A percentile compares a stretch with the other conserved stretches of the same genome.
phyloP scores from a whole-genome alignment of 352 stramenopile genomes.

The Phytopythium chamaehyphon region DNA sequence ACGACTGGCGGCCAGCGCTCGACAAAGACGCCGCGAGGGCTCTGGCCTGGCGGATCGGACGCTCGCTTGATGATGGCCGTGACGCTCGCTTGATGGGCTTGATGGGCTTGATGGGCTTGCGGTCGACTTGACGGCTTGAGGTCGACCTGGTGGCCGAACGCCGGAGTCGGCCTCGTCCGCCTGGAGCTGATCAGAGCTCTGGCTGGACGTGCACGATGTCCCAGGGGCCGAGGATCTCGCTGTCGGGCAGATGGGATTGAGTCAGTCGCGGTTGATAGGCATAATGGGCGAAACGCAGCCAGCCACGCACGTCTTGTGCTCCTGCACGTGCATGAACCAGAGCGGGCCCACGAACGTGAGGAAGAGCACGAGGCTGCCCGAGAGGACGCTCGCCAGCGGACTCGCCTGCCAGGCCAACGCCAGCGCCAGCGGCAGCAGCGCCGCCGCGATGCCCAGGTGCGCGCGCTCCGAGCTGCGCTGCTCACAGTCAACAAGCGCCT shows the following conservation, averaged over 20 bases:
- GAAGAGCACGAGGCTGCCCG: conserved; percentile 69
- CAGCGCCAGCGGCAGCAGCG: conserved; percentile 69
- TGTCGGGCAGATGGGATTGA: conserved; percentile 10
- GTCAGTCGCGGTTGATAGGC: too few relatives aligned
- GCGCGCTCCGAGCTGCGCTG: conserved; percentile 62
- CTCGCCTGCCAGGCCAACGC: conserved; percentile 77
- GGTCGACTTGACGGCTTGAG: not conserved
- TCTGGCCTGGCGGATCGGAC: too few relatives aligned
- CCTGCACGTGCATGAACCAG: conserved; percentile 89
- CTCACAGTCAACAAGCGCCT: conserved; percentile 1
- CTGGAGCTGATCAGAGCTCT: conserved; percentile 35
- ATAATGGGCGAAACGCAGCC: too few relatives aligned
- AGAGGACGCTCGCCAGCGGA: conserved; percentile 50
- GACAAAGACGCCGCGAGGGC: too few relatives aligned
- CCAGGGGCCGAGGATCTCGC: conserved; percentile 89
- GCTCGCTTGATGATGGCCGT: too few relatives aligned
- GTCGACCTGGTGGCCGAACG: not conserved
- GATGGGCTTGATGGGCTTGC: too few relatives aligned
- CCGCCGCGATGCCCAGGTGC: conserved; percentile 60
- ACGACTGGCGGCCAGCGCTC: not conserved
- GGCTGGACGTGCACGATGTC: conserved; percentile 86
- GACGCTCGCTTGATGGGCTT: too few relatives aligned
- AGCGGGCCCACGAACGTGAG: conserved; percentile 84
- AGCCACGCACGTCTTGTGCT: conserved; percentile 91
- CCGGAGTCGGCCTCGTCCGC: not conserved